Percentiles rank a stretch among this genome's conserved stretches.
phyloP scores from a whole-genome alignment of 2,329 filamentous ascomycete species.

The Diaporthe batatas region DNA sequence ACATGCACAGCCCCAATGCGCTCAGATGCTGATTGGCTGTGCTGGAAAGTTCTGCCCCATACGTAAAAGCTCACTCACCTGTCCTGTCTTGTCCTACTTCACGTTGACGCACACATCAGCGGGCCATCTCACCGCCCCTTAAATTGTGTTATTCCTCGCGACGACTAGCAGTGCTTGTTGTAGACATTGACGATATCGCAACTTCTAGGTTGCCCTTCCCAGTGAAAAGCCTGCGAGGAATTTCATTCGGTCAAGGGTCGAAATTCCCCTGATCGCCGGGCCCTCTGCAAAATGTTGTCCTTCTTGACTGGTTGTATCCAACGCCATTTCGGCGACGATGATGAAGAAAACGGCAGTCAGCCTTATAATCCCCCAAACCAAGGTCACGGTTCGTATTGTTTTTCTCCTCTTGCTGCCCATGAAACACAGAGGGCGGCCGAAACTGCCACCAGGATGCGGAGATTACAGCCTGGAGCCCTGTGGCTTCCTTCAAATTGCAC shows the following conservation, averaged over 20 bases:
- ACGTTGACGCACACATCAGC: slow-evolving; percentile 17
- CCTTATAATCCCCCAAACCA: not conserved
- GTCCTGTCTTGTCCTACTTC: not conserved
- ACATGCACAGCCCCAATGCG: slow-evolving; percentile 28
- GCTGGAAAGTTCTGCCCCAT: slow-evolving; percentile 14
- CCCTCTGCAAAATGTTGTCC: not conserved
- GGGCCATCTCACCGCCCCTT: slow-evolving; percentile 22
- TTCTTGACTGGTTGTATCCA: slow-evolving; percentile 24
- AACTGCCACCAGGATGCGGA: no score
- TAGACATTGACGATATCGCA: not conserved
- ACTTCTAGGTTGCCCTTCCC: not conserved
- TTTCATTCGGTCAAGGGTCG: no score
- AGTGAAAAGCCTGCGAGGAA: not conserved
- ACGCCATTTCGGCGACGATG: slow-evolving; percentile 5
- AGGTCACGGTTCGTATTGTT: not conserved
- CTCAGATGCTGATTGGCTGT: slow-evolving; percentile 29
- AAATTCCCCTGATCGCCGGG: no score
- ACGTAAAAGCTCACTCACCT: slow-evolving; percentile 14
- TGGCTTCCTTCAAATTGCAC: not conserved
- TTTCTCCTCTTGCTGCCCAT: not conserved
- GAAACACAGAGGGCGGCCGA: no score
- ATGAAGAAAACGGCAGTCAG: not conserved
- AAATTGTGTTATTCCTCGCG: not conserved
- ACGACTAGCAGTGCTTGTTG: not conserved
- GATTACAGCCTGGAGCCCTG: not conserved